Evolutionary conservation across 2,329 filamentous ascomycete species (phyloP), one percentile per base, ranked within the genome.

Genomic region (Xylaria sp.): DNA sequence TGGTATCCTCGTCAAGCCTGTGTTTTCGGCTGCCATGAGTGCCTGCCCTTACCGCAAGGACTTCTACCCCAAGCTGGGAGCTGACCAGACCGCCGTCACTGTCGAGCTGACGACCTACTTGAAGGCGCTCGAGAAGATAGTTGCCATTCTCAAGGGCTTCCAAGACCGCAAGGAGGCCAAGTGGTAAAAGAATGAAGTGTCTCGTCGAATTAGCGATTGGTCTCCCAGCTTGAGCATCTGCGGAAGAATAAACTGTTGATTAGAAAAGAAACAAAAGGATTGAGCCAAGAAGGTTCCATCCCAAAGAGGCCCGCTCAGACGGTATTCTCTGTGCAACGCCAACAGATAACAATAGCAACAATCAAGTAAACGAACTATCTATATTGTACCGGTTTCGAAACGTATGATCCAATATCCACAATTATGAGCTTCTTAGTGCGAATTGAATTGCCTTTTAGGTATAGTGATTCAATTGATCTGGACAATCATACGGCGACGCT

Each of bases 11-110:
- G 82, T 97, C 72, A 97, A 96, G 85, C 92, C 92, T 64, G 84
- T 97, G 75, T 98, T 98, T 85, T 91, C 85, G 71, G 90, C 93
- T 65, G 94, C 94, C 76, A 97, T 99, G 93, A 87, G 87, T 71
- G 94, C 93, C 17, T 94, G 91, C 70, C 95, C 95, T 1, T 97
- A 97, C 84, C 88, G 94, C 70, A 92, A 92, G 77, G 92, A 94
- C 78, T 98, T 99, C 76, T 98, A 97, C 77, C 79, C 79, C 68
- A 97, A 97, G 86, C 83, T 99, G 45, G 93, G 91, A 38, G 81
- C 82, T 19, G 86, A 92, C 73, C 78, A 84, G 40, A 79, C 75
- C 31, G 86, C 89, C 78, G 89, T 95, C 51, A 71, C 83, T 53
- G 74, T 78, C 58, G 87, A 91, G 73, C 78, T 97, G 72, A 79